Percentiles rank a stretch among this genome's conserved stretches.
Conservation (phyloP, 2,329 filamentous ascomycete species). For the Fusarium caatingaense region DNA sequence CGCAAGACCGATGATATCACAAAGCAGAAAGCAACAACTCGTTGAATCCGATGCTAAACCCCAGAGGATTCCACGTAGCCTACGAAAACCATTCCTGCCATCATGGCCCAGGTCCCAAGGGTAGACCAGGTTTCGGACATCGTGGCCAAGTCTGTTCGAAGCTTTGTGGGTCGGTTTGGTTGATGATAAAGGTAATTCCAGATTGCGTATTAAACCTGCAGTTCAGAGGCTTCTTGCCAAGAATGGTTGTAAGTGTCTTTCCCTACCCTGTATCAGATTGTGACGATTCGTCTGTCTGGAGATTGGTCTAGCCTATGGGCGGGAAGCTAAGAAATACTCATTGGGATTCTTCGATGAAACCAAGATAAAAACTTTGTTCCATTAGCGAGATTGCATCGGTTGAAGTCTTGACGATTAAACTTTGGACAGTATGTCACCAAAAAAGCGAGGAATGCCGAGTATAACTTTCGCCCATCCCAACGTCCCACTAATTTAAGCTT, state of each 20-base stretch:
- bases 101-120: background rate
- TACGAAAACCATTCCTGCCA: background rate
- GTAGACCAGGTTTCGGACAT: background rate
- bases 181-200: too few species aligned
- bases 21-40: background rate
- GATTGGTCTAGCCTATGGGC: too few species aligned
- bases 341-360: background rate
- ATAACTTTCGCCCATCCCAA: background rate
- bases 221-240: background rate
- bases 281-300: background rate
- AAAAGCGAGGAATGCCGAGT: rapidly evolving
- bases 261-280: background rate
- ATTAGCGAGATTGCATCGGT: background rate
- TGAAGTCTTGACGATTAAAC: background rate
- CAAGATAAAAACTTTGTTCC: rapidly evolving
- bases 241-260: background rate
- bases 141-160: background rate
- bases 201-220: too few species aligned
- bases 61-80: background rate
- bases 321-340: too few species aligned
- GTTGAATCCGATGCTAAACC: background rate
- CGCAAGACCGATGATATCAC: too few species aligned
- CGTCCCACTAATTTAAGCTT: background rate
- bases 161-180: rapidly evolving
- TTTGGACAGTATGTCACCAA: background rate